Evolutionary conservation across 1,284 basidiomycete species (phyloP).

Genomic region (Cutaneotrichosporon sp.): DNA sequence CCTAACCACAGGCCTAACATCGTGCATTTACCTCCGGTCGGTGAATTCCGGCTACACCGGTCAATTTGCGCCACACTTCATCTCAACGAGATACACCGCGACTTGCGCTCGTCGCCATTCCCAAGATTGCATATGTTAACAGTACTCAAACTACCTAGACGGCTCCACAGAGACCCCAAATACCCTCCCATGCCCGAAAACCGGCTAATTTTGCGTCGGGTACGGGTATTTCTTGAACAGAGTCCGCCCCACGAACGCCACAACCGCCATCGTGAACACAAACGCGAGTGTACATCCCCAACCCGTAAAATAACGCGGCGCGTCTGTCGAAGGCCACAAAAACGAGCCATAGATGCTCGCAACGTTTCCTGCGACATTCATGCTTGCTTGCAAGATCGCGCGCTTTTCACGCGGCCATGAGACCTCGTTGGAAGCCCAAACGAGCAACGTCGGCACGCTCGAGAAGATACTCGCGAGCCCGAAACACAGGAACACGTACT

Average conservation of each 20-base stretch:
- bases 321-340: conserved; percentile 41
- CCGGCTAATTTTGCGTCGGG: background rate
- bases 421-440: conserved; percentile 37
- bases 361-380: conserved; percentile 37
- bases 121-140: too few species aligned
- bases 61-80: too few species aligned
- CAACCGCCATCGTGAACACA: conserved; percentile 4
- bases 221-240: conserved; percentile 9
- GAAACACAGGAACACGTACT: conserved; percentile 48
- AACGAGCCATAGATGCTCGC: conserved; percentile 45
- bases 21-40: too few species aligned
- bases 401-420: conserved; percentile 37
- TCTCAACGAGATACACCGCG: too few species aligned
- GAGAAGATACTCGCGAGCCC: conserved; percentile 44
- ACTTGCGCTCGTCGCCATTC: too few species aligned
- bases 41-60: too few species aligned
- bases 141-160: too few species aligned
- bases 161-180: background rate
- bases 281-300: conserved; percentile 10
- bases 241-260: background rate
- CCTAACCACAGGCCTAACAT: too few species aligned
- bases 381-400: conserved; percentile 32
- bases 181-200: background rate
- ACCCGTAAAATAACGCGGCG: conserved; percentile 38
- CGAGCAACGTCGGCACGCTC: conserved; percentile 40